Evolutionary conservation across 768 basidiomycete genomes (phyloP).

Genomic region (Pholiota molesta): DNA sequence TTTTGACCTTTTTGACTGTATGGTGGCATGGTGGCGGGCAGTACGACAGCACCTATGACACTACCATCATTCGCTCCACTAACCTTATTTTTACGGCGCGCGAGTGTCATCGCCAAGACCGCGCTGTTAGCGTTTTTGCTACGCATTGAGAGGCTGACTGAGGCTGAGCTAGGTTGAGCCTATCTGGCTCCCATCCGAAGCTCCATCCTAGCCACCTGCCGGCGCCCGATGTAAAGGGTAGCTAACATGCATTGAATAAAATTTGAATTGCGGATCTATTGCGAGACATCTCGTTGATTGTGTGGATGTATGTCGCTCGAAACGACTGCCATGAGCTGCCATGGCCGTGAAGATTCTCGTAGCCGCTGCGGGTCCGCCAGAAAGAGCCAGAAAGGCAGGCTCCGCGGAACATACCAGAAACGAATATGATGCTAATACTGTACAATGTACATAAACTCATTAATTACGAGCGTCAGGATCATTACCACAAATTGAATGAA

Average conservation of each 20-base stretch:
- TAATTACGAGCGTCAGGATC: not conserved
- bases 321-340: not conserved
- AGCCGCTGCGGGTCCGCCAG: not conserved
- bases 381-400: not conserved
- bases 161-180: too few species aligned
- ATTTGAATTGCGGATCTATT: not conserved
- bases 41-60: not conserved
- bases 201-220: not conserved
- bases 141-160: not conserved
- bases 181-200: not conserved
- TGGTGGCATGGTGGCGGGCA: not conserved
- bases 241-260: not conserved
- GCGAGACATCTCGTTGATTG: not conserved
- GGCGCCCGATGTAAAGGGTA: not conserved
- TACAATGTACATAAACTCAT: not conserved
- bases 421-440: too few species aligned
- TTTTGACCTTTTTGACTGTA: not conserved
- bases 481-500: not conserved
- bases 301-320: constrained; percentile 2
- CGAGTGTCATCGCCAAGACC: too few species aligned
- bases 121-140: not conserved
- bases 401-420: not conserved
- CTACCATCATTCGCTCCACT: not conserved
- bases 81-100: not conserved
- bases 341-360: not conserved